Percentiles rank a stretch among this genome's conserved stretches.
Conservation (phyloP, 2,329 filamentous ascomycete species). For the Apiospora hydei region DNA sequence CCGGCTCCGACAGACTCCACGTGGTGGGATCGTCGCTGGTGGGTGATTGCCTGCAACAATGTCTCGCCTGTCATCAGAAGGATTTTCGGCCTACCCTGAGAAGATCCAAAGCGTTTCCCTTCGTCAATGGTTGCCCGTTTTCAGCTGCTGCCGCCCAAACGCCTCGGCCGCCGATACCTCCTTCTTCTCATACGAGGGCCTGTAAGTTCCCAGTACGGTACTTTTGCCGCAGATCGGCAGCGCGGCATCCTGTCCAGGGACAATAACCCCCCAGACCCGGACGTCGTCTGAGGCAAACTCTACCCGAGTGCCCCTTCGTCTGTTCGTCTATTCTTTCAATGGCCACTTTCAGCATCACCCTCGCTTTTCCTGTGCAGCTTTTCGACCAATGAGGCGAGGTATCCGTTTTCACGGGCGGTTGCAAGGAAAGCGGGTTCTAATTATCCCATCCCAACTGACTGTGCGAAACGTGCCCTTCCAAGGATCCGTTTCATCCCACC, state of each 20-base stretch:
- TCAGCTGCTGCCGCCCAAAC: neutral
- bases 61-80: neutral
- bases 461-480: neutral
- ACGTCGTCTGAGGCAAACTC: neutral
- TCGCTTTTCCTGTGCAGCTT: neutral
- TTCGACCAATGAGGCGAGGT: neutral
- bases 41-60: neutral
- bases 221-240: neutral
- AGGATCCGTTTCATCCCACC: neutral
- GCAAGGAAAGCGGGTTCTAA: neutral
- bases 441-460: neutral
- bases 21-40: neutral
- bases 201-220: neutral
- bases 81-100: neutral
- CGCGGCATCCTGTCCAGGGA: neutral
- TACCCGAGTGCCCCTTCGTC: neutral
- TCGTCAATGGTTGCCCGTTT: neutral
- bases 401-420: neutral
- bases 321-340: conserved; percentile 1
- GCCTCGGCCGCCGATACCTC: neutral
- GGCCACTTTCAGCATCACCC: neutral
- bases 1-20: neutral
- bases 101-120: neutral
- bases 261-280: neutral
- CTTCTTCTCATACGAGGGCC: neutral